Base-by-base conservation (phyloP, 139 green algal species). In the Closterium sp. region DNA sequence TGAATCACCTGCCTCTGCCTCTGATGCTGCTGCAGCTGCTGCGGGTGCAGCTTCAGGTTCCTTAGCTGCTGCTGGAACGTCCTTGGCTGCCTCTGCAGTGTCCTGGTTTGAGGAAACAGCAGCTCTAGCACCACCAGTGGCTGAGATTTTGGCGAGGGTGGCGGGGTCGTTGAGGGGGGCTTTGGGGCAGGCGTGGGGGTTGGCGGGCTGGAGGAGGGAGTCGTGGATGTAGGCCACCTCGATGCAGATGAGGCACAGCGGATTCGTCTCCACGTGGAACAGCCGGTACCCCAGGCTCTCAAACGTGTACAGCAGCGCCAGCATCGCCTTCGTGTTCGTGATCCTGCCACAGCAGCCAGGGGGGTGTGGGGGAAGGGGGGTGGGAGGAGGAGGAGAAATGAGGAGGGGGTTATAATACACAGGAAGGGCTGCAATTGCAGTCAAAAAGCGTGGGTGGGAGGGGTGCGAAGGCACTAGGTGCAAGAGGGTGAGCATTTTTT, bases 191-290 rank as follows among this genome's bases (percentile, higher is more conserved):
- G 50, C 50, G 0, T 73, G 50, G 50, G 50, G 50, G 50, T 73
- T 73, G 50, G 50, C 50, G 50, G 89, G 42, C 70, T n/a, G 89
- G n/a, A 92, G 27, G 27, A 92, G 38, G 70, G 45, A 89, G 28
- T 34, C 28, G 91, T 93, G 91, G 28, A 93, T 93, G 85, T 86
- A 93, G 45, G 91, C 91, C 31, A 90, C 22, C 85, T 93, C 91
- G 24, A 93, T 34, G 70, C 91, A 90, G n/a, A 27, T 38, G 42
- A 30, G 19, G 70, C 91, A 93, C 86, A 70, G 30, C 85, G 86
- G 91, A 30, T 93, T 93, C 29, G 29, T 32, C 29, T 93, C 91
- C 85, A 88, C 38, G 87, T 93, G 91, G 86, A 93, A 93, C 87
- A 93, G 31, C 3, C 85, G 84, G 86, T 91, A 93, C 30, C 86